A percentile compares a stretch with the other conserved stretches of the same genome.
Evolutionary conservation across 2,329 filamentous ascomycete species (phyloP).

Genomic region (Rutstroemia sydowiana): DNA sequence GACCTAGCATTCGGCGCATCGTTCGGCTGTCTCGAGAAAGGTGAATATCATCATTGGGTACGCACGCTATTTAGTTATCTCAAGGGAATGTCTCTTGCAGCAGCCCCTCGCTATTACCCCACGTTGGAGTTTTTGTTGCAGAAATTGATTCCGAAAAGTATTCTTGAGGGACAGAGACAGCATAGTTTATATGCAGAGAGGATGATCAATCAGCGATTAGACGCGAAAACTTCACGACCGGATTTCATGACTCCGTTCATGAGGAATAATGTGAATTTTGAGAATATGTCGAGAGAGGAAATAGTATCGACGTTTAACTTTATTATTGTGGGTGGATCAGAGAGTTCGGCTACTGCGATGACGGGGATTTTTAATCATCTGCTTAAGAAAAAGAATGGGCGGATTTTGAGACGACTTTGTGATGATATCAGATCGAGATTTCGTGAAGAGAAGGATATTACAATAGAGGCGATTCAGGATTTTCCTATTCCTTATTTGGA

Average conservation of each 20-base stretch:
- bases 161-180: slow-evolving; percentile 12
- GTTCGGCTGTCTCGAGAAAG: slow-evolving; percentile 29
- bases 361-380: slow-evolving; percentile 19
- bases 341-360: slow-evolving; percentile 13
- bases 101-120: slow-evolving; percentile 13
- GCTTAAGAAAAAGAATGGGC: slow-evolving; percentile 24
- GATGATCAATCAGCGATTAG: slow-evolving; percentile 10
- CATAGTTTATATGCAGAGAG: slow-evolving; percentile 17
- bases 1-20: slow-evolving; percentile 38
- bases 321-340: slow-evolving; percentile 11
- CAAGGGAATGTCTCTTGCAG: slow-evolving; percentile 14
- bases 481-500: background rate
- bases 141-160: background rate
- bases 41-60: slow-evolving; percentile 25
- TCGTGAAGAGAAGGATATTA: slow-evolving; percentile 32
- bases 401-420: slow-evolving; percentile 26
- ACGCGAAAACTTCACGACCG: slow-evolving; percentile 23
- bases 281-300: slow-evolving; percentile 11
- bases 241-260: slow-evolving; percentile 30
- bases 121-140: slow-evolving; percentile 10
- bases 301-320: slow-evolving; percentile 3
- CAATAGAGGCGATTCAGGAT: slow-evolving; percentile 16
- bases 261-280: slow-evolving; percentile 15
- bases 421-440: slow-evolving; percentile 36
- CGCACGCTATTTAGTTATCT: slow-evolving; percentile 21